phyloP scores from a whole-genome alignment of 768 basidiomycete species.

The Clathrus columnatus region DNA sequence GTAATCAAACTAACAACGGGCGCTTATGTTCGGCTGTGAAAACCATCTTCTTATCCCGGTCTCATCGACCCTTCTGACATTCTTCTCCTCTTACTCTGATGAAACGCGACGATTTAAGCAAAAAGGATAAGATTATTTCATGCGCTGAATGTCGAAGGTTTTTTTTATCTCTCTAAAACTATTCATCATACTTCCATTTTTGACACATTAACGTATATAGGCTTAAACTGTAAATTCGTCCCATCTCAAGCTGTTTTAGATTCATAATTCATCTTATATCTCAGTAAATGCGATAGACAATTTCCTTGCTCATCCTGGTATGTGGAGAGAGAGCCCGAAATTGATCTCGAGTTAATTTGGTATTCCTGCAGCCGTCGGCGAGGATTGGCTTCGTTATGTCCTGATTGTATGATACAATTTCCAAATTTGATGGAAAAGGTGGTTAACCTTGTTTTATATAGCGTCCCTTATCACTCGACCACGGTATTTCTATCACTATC shows the following conservation, averaged over 20 bases:
- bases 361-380: background rate
- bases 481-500: background rate
- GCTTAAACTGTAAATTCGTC: background rate
- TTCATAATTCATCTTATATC: background rate
- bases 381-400: conserved; percentile 2
- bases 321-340: background rate
- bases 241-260: background rate
- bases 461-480: conserved; percentile 2
- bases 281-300: conserved; percentile 4
- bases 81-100: background rate
- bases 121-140: background rate
- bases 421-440: background rate
- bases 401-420: background rate
- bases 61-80: background rate
- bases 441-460: background rate
- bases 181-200: background rate
- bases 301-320: conserved; percentile 6
- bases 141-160: conserved; percentile 5
- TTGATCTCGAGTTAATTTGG: background rate
- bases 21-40: too few species aligned
- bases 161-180: background rate
- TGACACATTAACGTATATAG: background rate
- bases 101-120: background rate
- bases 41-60: too few species aligned
- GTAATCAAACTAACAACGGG: background rate